Evolutionary conservation across 2,329 filamentous ascomycete species (phyloP).

Genomic region (Venturia effusa): DNA sequence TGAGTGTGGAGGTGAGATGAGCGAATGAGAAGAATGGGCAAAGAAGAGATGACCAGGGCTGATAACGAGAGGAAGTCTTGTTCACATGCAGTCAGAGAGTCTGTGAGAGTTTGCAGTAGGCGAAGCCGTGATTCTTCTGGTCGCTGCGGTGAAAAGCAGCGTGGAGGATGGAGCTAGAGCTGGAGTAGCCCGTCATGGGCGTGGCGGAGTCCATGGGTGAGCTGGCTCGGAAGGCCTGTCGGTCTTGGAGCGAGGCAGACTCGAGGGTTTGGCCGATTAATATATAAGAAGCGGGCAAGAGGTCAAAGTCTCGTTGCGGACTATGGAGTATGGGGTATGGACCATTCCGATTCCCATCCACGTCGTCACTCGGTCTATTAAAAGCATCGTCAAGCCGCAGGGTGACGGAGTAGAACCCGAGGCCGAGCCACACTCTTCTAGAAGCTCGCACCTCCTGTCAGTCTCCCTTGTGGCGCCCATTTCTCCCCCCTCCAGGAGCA

Average conservation of each 20-base stretch:
- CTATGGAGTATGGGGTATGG: too few relatives aligned
- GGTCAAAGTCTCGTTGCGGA: too few relatives aligned
- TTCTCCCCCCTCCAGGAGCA: too few relatives aligned
- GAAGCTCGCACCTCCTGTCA: too few relatives aligned
- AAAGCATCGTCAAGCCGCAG: too few relatives aligned
- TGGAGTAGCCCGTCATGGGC: background rate
- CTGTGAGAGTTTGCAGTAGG: background rate
- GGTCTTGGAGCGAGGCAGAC: background rate
- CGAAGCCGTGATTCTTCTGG: background rate
- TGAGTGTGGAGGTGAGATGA: background rate
- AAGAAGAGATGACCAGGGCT: background rate
- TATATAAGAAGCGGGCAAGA: too few relatives aligned
- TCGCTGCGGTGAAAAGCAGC: background rate
- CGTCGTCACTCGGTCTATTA: too few relatives aligned
- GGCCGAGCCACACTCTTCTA: too few relatives aligned
- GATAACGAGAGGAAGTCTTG: background rate
- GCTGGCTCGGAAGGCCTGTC: background rate
- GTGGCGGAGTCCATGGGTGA: background rate
- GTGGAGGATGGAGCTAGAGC: background rate
- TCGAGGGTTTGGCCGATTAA: too few relatives aligned
- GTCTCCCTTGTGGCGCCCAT: too few relatives aligned
- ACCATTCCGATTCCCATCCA: too few relatives aligned
- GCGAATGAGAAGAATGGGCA: background rate
- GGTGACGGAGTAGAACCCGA: too few relatives aligned
- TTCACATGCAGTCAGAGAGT: background rate